These are phyloP conservation scores for Cubamyces lactineus DNA, from an alignment of 768 basidiomycete species.

Conservation along the genomic window DNA sequence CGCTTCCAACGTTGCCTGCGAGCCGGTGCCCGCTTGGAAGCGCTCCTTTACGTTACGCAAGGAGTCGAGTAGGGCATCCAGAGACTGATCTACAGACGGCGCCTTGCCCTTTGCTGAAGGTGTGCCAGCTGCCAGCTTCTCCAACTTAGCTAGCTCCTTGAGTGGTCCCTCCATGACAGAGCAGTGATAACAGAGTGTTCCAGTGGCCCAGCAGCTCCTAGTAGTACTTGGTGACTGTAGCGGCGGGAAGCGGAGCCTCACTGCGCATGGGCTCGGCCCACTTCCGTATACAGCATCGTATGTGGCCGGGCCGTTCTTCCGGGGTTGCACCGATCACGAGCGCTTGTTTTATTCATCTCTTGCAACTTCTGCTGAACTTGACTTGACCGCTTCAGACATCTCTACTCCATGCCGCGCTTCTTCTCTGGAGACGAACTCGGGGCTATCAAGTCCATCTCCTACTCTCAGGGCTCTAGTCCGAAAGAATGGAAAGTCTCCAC, in stretches of 20 bases:
- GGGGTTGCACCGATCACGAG: neutral
- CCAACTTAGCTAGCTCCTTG: constrained; percentile 81
- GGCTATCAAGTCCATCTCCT: constrained; percentile 64
- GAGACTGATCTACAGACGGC: constrained; percentile 57
- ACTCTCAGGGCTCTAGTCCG: constrained; percentile 35
- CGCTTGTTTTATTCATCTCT: neutral
- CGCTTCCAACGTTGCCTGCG: constrained; percentile 51
- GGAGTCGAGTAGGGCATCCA: constrained; percentile 64
- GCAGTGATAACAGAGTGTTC: neutral
- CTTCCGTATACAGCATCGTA: no score
- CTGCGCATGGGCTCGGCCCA: no score
- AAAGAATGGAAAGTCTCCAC: constrained; percentile 40
- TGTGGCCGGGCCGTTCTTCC: neutral
- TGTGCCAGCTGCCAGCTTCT: constrained; percentile 54
- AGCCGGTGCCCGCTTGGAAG: constrained; percentile 50
- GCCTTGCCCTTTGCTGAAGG: constrained; percentile 52
- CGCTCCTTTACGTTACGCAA: constrained; percentile 59
- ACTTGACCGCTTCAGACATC: no score
- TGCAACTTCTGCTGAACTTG: neutral
- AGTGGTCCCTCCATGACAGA: constrained; percentile 67
- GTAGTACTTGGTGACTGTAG: no score
- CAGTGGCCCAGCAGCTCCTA: neutral
- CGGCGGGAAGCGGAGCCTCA: no score
- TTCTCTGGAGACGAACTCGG: constrained; percentile 81
- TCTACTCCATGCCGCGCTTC: constrained; percentile 61